phyloP scores from a whole-genome alignment of 169 alveolate species.

The Plasmodium gonderi region DNA sequence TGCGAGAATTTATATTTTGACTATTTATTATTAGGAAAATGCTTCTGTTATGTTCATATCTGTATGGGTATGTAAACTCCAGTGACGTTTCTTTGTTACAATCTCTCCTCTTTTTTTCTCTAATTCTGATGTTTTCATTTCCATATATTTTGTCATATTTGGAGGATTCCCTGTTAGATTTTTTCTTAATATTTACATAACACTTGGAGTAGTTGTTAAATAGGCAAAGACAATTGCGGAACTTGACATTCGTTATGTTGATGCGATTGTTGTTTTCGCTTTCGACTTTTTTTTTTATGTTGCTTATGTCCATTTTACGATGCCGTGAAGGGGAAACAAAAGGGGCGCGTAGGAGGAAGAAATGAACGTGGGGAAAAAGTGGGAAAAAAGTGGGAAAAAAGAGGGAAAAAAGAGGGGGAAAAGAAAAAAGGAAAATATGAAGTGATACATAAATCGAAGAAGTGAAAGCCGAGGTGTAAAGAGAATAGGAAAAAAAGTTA shows the following conservation, averaged over 20 bases:
- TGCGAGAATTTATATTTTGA: constrained; percentile 38
- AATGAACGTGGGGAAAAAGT: not conserved
- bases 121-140: constrained; percentile 40
- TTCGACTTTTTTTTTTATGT: constrained; percentile 34
- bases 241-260: constrained; percentile 31
- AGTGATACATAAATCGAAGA: not conserved
- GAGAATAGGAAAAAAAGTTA: too few species aligned
- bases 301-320: constrained; percentile 13
- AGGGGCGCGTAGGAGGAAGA: too few species aligned
- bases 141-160: constrained; percentile 73
- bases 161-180: constrained; percentile 3
- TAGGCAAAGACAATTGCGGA: constrained; percentile 44
- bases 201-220: constrained; percentile 65
- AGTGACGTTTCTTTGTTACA: constrained; percentile 40
- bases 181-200: constrained; percentile 46
- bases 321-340: not conserved
- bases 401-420: not conserved
- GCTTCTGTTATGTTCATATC: constrained; percentile 54
- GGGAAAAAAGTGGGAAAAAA: not conserved
- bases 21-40: constrained; percentile 60
- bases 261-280: constrained; percentile 55
- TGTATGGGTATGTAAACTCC: constrained; percentile 61
- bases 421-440: not conserved
- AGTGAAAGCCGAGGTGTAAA: too few species aligned
- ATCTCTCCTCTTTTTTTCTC: not conserved